Evolutionary conservation across 192 early-diverging fungal genomes (phyloP), one percentile per base, ranked within the genome.

Genomic region (Dissophora globulifera): DNA sequence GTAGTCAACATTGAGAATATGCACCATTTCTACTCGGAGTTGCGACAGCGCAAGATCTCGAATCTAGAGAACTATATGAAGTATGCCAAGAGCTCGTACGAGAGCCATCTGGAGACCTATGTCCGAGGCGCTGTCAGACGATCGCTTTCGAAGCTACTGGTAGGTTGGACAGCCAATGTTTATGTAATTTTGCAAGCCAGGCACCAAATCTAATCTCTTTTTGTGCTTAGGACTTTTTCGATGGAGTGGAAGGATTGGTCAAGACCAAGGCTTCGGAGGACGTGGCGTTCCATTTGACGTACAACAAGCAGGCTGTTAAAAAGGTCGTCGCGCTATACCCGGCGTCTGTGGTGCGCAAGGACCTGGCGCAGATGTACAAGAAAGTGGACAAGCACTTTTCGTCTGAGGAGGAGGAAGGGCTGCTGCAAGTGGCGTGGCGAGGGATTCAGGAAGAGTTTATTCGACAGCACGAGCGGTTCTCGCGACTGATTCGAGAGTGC

Each of bases 321-420:
- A 95, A 95, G 67, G 89, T 97, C 7, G 85, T 97, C 23, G 81
- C 90, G 26, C 88, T 90, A 63, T 95, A 94, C 62, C 93, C 94
- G 4, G 84, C 89, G 5, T 96, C 93, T 64, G 91, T 89, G 69
- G 91, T 97, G 61, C 67, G 80, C 15, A 94, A 93, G 75, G 85
- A 87, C 27, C 67, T 99, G 43, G 92, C 94, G 66, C 71, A 83
- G 8, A 78, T 97, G 19, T 95, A 95, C 66, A 94, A 94, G 53
- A 89, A 93, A 29, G 94, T 99, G 3, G 95, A 96, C 43, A 97
- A 97, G 78, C 96, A 98, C 74, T 98, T 93, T 71, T 84, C 91
- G 4, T 93, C 95, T 19, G 92, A 93, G 67, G 91, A 87, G 19
- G 92, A 91, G 66, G 89, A 85, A 41, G 87, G 90, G 0, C 69